A percentile compares a stretch with the other conserved stretches of the same genome.
Conservation (phyloP, 1,139 yeast species). For the Pichia sp. region DNA sequence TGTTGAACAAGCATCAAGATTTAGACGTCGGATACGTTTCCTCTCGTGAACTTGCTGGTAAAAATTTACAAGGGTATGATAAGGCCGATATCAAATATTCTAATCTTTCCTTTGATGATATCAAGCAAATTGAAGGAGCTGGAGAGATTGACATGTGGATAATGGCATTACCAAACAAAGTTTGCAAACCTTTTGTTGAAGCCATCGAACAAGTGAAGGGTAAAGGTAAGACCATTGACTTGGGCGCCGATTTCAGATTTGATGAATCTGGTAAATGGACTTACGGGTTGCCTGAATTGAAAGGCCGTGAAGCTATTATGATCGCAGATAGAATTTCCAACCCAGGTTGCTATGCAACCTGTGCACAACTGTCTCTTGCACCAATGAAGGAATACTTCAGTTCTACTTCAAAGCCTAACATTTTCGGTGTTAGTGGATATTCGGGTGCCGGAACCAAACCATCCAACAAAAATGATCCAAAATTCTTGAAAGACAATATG, state of each 20-base stretch:
- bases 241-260: conserved; percentile 94
- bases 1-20: conserved; percentile 83
- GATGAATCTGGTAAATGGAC: conserved; percentile 85
- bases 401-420: conserved; percentile 62
- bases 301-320: conserved; percentile 60
- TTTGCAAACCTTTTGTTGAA: conserved; percentile 93
- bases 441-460: conserved; percentile 99
- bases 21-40: conserved; percentile 89
- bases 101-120: conserved; percentile 83
- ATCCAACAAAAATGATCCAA: conserved; percentile 86
- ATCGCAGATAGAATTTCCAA: conserved; percentile 82
- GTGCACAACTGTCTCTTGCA: conserved; percentile 88
- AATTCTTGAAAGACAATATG: conserved; percentile 69
- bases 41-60: conserved; percentile 89
- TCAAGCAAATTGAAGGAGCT: conserved; percentile 66
- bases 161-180: conserved; percentile 98
- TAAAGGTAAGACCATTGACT: conserved; percentile 76
- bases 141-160: conserved; percentile 94
- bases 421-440: conserved; percentile 96
- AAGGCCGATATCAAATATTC: conserved; percentile 77
- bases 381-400: conserved; percentile 58
- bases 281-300: conserved; percentile 87
- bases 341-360: conserved; percentile 99
- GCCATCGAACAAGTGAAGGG: conserved; percentile 71
- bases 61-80: conserved; percentile 79